Percentiles rank a stretch among this genome's conserved stretches.
These are phyloP conservation scores for Athelia psychrophila DNA, from an alignment of 1,284 basidiomycete species.

Conservation along the genomic window DNA sequence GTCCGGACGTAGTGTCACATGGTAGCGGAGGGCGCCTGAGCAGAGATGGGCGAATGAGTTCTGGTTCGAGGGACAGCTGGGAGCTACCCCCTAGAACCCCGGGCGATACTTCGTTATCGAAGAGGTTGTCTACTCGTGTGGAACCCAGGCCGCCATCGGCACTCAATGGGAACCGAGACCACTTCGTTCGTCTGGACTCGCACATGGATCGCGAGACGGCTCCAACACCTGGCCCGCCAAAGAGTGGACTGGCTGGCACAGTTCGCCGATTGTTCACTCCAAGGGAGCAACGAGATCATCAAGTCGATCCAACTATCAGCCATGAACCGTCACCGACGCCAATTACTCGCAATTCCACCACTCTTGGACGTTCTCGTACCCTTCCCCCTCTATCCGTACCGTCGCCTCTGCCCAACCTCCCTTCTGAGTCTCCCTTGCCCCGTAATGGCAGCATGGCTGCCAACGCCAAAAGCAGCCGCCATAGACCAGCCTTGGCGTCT, in stretches of 20 bases:
- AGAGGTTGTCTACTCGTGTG: slow-evolving; percentile 14
- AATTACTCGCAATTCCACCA: slow-evolving; percentile 35
- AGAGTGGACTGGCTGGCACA: not conserved
- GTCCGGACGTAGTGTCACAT: slow-evolving; percentile 26
- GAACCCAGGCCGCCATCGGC: slow-evolving; percentile 25
- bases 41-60: slow-evolving; percentile 50
- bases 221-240: slow-evolving; percentile 23
- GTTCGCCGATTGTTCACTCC: slow-evolving; percentile 50
- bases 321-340: slow-evolving; percentile 71
- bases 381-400: slow-evolving; percentile 51
- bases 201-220: slow-evolving; percentile 24
- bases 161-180: slow-evolving; percentile 19
- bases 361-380: slow-evolving; percentile 33
- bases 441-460: slow-evolving; percentile 24
- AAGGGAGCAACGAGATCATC: slow-evolving; percentile 45
- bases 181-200: slow-evolving; percentile 29
- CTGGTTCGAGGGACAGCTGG: slow-evolving; percentile 57
- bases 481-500: slow-evolving; percentile 47
- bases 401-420: slow-evolving; percentile 55
- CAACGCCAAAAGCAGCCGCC: slow-evolving; percentile 31
- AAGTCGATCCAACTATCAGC: slow-evolving; percentile 14
- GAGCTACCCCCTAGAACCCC: slow-evolving; percentile 32
- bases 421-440: slow-evolving; percentile 49
- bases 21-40: slow-evolving; percentile 9
- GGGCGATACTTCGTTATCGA: slow-evolving; percentile 20